phyloP scores from a whole-genome alignment of 164 flowering plant species.

The Liquidambar formosana region DNA sequence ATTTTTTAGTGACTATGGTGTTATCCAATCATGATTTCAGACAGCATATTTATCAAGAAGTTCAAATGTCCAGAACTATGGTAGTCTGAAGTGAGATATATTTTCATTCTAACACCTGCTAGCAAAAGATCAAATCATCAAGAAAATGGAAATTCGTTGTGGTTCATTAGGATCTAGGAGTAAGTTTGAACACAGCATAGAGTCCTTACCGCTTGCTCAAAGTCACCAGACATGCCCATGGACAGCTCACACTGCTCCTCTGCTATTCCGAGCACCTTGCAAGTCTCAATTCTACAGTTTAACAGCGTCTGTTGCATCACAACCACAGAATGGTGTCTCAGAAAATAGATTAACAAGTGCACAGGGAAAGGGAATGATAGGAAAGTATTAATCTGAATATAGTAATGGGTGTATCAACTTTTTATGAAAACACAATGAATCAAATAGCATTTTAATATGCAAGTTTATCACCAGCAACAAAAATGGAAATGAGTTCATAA shows the following conservation, averaged over 20 bases:
- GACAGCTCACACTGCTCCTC: constrained; percentile 75
- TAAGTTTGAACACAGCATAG: background rate
- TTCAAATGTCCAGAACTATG: background rate
- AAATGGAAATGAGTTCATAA: too few relatives aligned
- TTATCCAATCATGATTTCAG: background rate
- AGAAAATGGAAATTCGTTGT: too few relatives aligned
- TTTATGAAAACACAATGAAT: too few relatives aligned
- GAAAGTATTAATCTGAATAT: too few relatives aligned
- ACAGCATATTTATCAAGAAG: background rate
- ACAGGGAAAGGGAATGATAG: background rate
- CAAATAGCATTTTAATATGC: too few relatives aligned
- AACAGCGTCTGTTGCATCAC: constrained; percentile 45
- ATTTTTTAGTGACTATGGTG: background rate
- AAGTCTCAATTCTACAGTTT: constrained; percentile 65
- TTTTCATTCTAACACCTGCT: background rate
- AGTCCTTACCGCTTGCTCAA: constrained; percentile 71
- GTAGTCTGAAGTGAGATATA: background rate
- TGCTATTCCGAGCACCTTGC: constrained; percentile 62
- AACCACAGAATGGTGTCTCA: too few relatives aligned
- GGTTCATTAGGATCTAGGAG: background rate
- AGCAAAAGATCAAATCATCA: too few relatives aligned
- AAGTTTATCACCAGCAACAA: too few relatives aligned
- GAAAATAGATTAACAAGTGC: background rate
- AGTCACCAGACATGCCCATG: constrained; percentile 95
- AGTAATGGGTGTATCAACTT: too few relatives aligned